Base-by-base conservation (phyloP, 2,329 filamentous ascomycete genomes). In the Cladobotryum protrusum region DNA sequence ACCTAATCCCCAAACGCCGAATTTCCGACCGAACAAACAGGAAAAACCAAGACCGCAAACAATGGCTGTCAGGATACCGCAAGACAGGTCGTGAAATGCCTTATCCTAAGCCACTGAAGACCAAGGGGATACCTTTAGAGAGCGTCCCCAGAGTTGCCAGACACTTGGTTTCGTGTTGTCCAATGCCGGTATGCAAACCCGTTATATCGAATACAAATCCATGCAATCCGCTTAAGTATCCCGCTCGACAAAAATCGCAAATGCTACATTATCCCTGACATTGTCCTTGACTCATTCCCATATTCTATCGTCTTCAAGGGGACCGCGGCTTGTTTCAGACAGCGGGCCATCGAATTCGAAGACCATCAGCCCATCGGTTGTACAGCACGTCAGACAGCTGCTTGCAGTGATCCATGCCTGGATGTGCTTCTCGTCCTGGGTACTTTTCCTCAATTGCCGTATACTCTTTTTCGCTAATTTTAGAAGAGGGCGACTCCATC, bases 381-480 rank as follows among this genome's bases (percentile, higher is more conserved):
- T 96, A 97, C 17, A 99, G 78, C 17, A 95, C 88, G 65, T 96
- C 90, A 1, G 88, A 89, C 35, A 97, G 76, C 64, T 95, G 83
- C 63, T 89, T 89, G 57, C 86, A 87, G 68, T 96, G 92, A 67
- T 96, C 91, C 88, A 96, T 92, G 2, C 90, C 92, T 1, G 83
- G 78, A 43, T 70, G 69, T 2, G 77, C 63, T 47, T 77, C 71
- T 36, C 76, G 74, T 1, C 78, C 78, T 1, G 79, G 79, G 48
- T 78, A 81, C 58, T 74, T 79, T 14, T 73, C 68, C 57, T 78
- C 74, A 9, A 79, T 56, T 2, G 69, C 66, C 19, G 71, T 63
- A 59, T 72, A 78, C 48, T 78, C 78, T 57, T 72, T 66, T 43
- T 79, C 73, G 32, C 67, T 64, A 42, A 73, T 67, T 59, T 69